Evolutionary conservation across 768 basidiomycete species (phyloP), one percentile per base, ranked within the genome.

Genomic region (Auricularia sp.): DNA sequence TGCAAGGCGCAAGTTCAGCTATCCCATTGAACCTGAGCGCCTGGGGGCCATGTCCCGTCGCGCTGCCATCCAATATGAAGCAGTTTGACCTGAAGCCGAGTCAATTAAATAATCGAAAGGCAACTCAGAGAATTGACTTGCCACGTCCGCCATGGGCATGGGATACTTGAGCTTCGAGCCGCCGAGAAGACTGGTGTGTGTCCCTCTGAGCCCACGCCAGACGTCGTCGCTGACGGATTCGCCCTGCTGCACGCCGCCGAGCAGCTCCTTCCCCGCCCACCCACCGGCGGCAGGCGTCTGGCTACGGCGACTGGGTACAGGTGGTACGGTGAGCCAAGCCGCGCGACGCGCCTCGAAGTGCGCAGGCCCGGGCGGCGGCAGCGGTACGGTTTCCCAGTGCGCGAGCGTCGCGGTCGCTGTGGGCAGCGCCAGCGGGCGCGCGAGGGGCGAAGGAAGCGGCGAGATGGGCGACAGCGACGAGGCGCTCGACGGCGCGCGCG

Each of bases 21-120:
- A 1, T 51, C 47, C 21, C 21, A 16, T 23, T 16, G 14, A 51
- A 21, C 47, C 47, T 51, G 73, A 43, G 81, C 77, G 18, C 82
- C 85, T 44, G 76, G 74, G 21, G 90, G 90, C 90, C 90, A 92
- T 56, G 87, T 90, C 61, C 83, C 79, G 66, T 92, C 89, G 61
- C 83, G 83, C 58, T 88, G 73, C 90, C 90, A 92, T 42, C 86
- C 85, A 39, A 86, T 82, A 69, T 88, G 83, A 56, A 90, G 73
- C 65, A 92, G 79, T 70, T 87, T 87, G 70, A 90, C 81, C 90
- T 92, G 1, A 2, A 29, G 1, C 1, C 29, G 29, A 29, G 29
- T 29, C 29, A 29, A 29, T 23, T 23, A 23, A 73, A 29, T 67
- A 16, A 16, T 61, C 64, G n/a, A 58, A 23, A 23, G 23, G 23